phyloP scores from a whole-genome alignment of 2,329 filamentous ascomycete genomes.

The Cercospora sp. region DNA sequence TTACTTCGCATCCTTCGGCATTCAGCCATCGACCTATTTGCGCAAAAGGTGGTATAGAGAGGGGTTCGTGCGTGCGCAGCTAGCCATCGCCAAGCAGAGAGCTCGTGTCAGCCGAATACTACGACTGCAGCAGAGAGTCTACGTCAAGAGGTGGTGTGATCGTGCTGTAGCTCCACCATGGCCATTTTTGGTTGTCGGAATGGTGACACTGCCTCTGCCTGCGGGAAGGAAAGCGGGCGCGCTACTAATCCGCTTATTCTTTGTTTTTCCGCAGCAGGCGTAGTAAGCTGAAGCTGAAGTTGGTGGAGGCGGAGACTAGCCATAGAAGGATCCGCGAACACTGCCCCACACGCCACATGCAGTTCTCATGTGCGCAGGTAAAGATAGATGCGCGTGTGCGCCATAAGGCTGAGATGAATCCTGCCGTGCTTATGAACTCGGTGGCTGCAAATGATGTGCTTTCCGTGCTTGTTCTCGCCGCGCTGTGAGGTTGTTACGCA shows the following conservation, averaged over 20 bases:
- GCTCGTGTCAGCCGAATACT: slow-evolving; percentile 6
- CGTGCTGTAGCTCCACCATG: not conserved
- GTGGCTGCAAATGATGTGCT: not conserved
- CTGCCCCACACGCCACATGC: not conserved
- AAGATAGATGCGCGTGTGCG: not conserved
- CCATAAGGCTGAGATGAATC: not conserved
- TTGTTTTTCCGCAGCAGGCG: slow-evolving; percentile 1
- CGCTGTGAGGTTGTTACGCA: not conserved
- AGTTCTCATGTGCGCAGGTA: not conserved
- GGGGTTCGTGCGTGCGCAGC: not conserved
- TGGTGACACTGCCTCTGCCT: slow-evolving; percentile 1
- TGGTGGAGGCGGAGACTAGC: slow-evolving; percentile 3
- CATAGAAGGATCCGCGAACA: not conserved
- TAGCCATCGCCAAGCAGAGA: not conserved
- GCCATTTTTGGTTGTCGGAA: not conserved
- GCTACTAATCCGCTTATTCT: not conserved
- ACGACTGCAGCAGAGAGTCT: not conserved
- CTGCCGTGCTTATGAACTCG: not conserved
- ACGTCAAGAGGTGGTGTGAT: not conserved
- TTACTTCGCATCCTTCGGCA: not conserved
- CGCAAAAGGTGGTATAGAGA: not conserved
- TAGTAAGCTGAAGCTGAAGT: slow-evolving; percentile 2
- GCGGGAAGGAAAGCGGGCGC: not conserved
- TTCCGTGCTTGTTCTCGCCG: not conserved
- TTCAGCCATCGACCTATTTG: not conserved